A percentile compares a stretch with the other conserved stretches of the same genome.
phyloP scores from a whole-genome alignment of 768 basidiomycete genomes.

The Imleria badia region DNA sequence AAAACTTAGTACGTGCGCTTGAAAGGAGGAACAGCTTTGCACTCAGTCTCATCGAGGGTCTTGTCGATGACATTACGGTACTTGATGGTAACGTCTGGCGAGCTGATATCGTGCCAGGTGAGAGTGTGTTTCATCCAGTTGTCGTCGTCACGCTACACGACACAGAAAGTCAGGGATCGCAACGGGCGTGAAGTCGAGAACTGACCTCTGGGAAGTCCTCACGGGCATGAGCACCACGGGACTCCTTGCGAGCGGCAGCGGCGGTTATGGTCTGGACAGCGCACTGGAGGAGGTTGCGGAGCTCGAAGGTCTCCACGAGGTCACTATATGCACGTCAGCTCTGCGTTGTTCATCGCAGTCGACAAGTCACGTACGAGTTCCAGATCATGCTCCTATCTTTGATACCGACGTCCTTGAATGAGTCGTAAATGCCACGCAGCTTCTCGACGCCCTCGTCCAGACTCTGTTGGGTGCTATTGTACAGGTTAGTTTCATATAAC shows the following conservation, averaged over 20 bases:
- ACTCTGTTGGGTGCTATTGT: slow-evolving; percentile 72
- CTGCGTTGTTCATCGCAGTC: not conserved
- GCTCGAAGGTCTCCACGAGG: slow-evolving; percentile 94
- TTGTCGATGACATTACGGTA: slow-evolving; percentile 84
- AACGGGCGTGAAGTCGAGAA: slow-evolving; percentile 2
- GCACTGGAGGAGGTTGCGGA: slow-evolving; percentile 92
- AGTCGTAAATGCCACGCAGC: slow-evolving; percentile 82
- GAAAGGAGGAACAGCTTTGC: slow-evolving; percentile 96
- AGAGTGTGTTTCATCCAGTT: slow-evolving; percentile 96
- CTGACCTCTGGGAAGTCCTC: slow-evolving; percentile 94
- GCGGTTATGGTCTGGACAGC: slow-evolving; percentile 95
- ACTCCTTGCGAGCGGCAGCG: slow-evolving; percentile 93
- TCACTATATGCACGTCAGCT: slow-evolving; percentile 53
- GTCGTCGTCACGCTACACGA: slow-evolving; percentile 79
- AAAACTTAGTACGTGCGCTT: slow-evolving; percentile 81
- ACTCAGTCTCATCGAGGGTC: slow-evolving; percentile 94
- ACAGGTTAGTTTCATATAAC: not conserved
- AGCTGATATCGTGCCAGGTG: slow-evolving; percentile 78
- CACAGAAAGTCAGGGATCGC: not conserved
- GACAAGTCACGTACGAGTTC: slow-evolving; percentile 78
- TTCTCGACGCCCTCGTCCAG: slow-evolving; percentile 93
- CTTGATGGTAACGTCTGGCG: slow-evolving; percentile 82
- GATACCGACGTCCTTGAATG: slow-evolving; percentile 88
- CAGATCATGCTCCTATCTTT: slow-evolving; percentile 99
- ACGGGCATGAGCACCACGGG: slow-evolving; percentile 97